Base-by-base conservation (phyloP, 331 rosid genomes). In the Quercus phellos region DNA sequence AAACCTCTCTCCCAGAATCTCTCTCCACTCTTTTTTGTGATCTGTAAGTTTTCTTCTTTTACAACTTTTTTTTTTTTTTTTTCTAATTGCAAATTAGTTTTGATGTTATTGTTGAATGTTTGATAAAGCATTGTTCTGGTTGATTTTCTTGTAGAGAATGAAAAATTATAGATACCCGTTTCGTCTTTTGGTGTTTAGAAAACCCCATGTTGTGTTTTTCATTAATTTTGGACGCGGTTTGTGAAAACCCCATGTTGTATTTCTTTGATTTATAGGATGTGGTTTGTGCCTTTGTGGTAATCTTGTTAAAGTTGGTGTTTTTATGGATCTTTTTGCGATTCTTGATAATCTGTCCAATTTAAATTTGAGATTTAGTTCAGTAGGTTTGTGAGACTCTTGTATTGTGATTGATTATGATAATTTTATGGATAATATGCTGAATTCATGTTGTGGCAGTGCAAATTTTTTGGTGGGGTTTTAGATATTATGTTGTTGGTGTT, bases 11-110 rank as follows among this genome's bases (percentile, higher is more conserved):
- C 12, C 46, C 11, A 38, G 12, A 38, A 38, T 38, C 46, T 38
- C 46, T 38, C 3, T 38, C 46, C 46, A 8, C 46, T 38, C 46
- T 38, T 38, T 38, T 38, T n/a, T 29, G 4, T 17, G 50, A 5
- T 29, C 27, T 46, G 79, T 80, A 74, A 81, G 76, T 55, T 19
- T 13, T 74, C 24, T 7, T 30, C 71, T 69, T 30, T 64, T 24
- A 38, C 46, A 38, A 34, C 0, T 38, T 6, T 38, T 14, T 6
- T 22, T 17, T 2, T 2, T 34, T 27, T 19, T 21, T 21, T 27
- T 21, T 30, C 21, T 46, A 42, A 30, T 6, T 50, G 7, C 73
- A 24, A 64, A 17, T 79, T 79, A 6, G 51, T 63, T 54, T 43
- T 34, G 70, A 66, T 66, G 51, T n/a, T 32, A 32, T 27, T 35